These are phyloP conservation scores for Claviceps pusilla DNA, from an alignment of 2,329 filamentous ascomycete species.

Conservation along the genomic window DNA sequence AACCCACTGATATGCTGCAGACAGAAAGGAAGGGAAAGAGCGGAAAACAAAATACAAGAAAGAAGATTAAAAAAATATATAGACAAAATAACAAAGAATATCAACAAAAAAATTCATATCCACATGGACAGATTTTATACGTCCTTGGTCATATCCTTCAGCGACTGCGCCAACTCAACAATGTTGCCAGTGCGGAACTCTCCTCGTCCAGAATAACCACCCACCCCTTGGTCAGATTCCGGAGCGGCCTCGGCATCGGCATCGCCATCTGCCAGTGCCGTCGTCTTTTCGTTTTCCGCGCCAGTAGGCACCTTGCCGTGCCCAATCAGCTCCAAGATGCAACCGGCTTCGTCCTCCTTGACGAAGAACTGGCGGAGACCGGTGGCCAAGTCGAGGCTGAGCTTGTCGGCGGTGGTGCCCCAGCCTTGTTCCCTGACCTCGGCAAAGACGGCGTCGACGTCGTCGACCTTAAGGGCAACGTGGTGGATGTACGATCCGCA, in stretches of 20 bases:
- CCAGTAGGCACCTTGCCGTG: conserved; percentile 7
- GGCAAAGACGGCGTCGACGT: not conserved
- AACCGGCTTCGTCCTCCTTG: not conserved
- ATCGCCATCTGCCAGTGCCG: not conserved
- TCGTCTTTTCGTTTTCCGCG: not conserved
- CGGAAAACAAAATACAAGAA: not conserved
- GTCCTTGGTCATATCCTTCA: not conserved
- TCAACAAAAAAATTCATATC: not conserved
- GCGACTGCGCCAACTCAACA: not conserved
- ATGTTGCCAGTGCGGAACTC: not conserved
- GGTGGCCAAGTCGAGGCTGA: not conserved
- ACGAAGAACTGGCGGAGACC: not conserved
- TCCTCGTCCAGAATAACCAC: not conserved
- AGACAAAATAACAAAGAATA: not conserved
- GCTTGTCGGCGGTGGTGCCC: not conserved
- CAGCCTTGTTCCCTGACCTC: not conserved
- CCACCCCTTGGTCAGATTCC: not conserved
- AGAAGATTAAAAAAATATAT: not conserved
- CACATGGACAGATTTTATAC: not conserved
- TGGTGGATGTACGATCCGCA: not conserved
- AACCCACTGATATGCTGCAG: too few species aligned
- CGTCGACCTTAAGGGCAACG: not conserved
- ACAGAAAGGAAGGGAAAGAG: not conserved
- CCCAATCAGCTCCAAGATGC: not conserved
- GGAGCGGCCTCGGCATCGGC: not conserved